Evolutionary conservation across 306 rosid genomes (phyloP), one percentile per base, ranked within the genome.

Genomic region (Gastrolobium bilobum): DNA sequence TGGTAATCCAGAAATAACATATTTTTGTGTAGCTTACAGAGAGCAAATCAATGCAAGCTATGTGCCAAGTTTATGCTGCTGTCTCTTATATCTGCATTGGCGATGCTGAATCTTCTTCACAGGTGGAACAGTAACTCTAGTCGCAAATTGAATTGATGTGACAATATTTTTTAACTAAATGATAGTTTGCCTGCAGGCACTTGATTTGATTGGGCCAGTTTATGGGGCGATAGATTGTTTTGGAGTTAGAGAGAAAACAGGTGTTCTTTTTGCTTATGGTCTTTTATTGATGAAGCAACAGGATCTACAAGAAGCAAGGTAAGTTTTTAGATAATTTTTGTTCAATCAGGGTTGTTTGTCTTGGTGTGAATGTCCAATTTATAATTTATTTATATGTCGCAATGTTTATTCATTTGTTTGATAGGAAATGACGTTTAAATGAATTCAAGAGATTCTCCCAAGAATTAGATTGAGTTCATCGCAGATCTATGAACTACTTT

Each of bases 271-370:
- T 77, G 99, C 97, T 34, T 95, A 92, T 67, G 99, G 99, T 66
- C 93, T 95, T 74, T 73, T 95, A 84, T 88, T 92, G 82, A 91
- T 90, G 97, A 95, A 92, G 87, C 98, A 90, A 76, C 97, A 91
- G 56, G 97, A 94, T 87, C 87, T 94, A 58, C 99, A 92, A 84
- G 99, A 94, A 91, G 97, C 99, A 74, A 91, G 97, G 99, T 86
- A 80, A 69, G 86, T 71, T 37, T 64, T 77, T 1, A 33, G 38
- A 52, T 79, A 59, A 69, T 70, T 39, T 56, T 69, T 81, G 54
- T 39, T 63, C 79, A 48, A 43, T 46, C 40, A 8, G 57, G 15
- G 34, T 57, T 47, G 4, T 70, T 38, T 10, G 48, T 58, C 8
- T 47, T 10, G 61, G 58, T 51, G 38, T 33, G 67, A 39, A 53